Base-by-base conservation (phyloP, 768 basidiomycete genomes). In the Cyclocybe cylindracea region DNA sequence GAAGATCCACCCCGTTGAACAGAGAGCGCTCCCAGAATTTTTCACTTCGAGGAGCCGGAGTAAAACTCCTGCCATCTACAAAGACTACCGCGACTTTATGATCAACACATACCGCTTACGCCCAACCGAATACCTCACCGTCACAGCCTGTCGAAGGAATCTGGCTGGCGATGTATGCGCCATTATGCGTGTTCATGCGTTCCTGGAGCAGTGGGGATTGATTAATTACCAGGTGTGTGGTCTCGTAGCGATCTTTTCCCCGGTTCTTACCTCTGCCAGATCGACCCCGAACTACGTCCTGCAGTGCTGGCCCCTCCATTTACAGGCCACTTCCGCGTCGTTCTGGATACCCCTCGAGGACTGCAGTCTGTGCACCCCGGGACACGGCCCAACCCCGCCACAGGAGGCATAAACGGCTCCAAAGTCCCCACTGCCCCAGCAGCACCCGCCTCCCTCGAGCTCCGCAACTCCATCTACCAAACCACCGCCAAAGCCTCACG, bases 11-110 rank as follows among this genome's bases (percentile, higher is more conserved):
- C 83, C 90, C 8, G 89, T 98, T 54, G 97, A 99, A 70, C 83
- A 86, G 41, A 85, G 92, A 58, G 90, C 93, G 0, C 77, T 99
- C 29, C 97, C 97, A 33, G 97, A 99, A 71, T 99, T 98, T 78
- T 99, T 99, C 83, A 94, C 93, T 67, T 91, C 90, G 40, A 80
- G 93, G 47, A 98, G 98, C 69, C n/a, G 95, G 50, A 90, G 87
- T 55, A 99, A 99, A 74, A 97, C 96, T 1, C 97, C 97, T 0
- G 79, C 91, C 14, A 94, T 98, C 55, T 99, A 98, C 78, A 98
- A 98, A 69, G 96, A 99, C 68, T 99, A 99, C n/a, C 86, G 97
- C 54, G 96, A 99, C 77, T 99, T 99, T 61, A 99, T 99, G 96
- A 85, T 99, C 69, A 98, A 99, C 74, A 94, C 97, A 1, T 98